A percentile compares a stretch with the other conserved stretches of the same genome.
Conservation (phyloP, 768 basidiomycete species). For the Russula ochroleuca region DNA sequence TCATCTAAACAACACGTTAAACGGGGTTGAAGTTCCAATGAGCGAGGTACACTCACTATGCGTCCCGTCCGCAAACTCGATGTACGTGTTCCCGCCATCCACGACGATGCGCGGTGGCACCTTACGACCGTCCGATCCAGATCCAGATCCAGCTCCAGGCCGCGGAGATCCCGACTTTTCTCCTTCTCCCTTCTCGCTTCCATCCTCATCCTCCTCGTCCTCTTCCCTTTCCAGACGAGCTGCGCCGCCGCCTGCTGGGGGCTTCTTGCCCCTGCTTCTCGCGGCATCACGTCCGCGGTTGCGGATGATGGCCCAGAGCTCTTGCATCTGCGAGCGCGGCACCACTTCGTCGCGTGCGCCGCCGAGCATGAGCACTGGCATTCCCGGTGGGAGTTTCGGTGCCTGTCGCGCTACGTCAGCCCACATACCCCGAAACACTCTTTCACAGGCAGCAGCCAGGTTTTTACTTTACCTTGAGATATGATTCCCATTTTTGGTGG, state of each 20-base stretch:
- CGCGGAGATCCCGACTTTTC: too few species aligned
- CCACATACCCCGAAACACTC: too few species aligned
- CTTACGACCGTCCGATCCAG: conserved; percentile 2
- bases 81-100: conserved; percentile 27
- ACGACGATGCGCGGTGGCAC: conserved; percentile 20
- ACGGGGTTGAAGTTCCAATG: background rate
- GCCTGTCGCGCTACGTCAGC: conserved; percentile 19
- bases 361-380: conserved; percentile 79
- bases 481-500: conserved; percentile 86
- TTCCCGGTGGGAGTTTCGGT: conserved; percentile 53
- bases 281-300: conserved; percentile 20
- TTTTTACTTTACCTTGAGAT: conserved; percentile 49
- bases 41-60: conserved; percentile 30
- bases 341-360: conserved; percentile 71
- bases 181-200: conserved; percentile 20
- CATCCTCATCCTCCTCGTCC: conserved; percentile 3
- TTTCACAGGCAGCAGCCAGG: conserved; percentile 32
- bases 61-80: conserved; percentile 31
- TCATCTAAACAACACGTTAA: conserved; percentile 30
- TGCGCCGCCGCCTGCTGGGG: background rate
- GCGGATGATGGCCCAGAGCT: conserved; percentile 58
- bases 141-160: too few species aligned
- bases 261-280: background rate
- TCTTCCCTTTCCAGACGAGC: background rate
- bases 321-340: conserved; percentile 70